Percentiles rank a stretch among this genome's conserved stretches.
phyloP scores from a whole-genome alignment of 805 yeast genomes.

The Ogataea paraovalis region DNA sequence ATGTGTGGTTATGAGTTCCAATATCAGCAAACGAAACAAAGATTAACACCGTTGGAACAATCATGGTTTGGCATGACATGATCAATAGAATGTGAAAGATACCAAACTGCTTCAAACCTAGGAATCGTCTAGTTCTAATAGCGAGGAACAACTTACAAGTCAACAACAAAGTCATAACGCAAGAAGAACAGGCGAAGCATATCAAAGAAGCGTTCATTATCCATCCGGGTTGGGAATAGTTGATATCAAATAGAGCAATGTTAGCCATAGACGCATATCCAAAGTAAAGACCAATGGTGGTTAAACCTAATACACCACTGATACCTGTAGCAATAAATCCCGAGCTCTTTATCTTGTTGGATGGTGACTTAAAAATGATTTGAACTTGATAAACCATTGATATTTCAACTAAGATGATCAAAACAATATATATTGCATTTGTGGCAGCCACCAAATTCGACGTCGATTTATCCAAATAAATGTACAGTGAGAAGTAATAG shows the following conservation, averaged over 20 bases:
- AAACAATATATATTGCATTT: conserved; percentile 53
- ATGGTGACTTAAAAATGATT: conserved; percentile 63
- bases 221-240: conserved; percentile 30
- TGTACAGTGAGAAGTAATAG: conserved; percentile 42
- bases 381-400: conserved; percentile 70
- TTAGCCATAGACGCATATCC: conserved; percentile 45
- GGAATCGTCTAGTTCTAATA: conserved; percentile 61
- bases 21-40: conserved; percentile 47
- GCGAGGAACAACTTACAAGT: conserved; percentile 65
- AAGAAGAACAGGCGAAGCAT: conserved; percentile 65
- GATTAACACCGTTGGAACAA: conserved; percentile 70
- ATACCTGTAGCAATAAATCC: conserved; percentile 37
- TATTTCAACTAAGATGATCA: conserved; percentile 56
- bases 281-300: conserved; percentile 58
- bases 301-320: conserved; percentile 43
- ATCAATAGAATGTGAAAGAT: conserved; percentile 76
- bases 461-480: conserved; percentile 35
- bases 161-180: conserved; percentile 57
- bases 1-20: conserved; percentile 27
- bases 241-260: conserved; percentile 23
- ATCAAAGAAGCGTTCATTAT: conserved; percentile 52
- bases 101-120: conserved; percentile 82
- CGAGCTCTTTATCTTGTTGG: conserved; percentile 33
- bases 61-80: conserved; percentile 77
- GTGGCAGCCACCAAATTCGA: conserved; percentile 56